phyloP scores from a whole-genome alignment of 148 eudicot species.

The Camellia granthamiana region DNA sequence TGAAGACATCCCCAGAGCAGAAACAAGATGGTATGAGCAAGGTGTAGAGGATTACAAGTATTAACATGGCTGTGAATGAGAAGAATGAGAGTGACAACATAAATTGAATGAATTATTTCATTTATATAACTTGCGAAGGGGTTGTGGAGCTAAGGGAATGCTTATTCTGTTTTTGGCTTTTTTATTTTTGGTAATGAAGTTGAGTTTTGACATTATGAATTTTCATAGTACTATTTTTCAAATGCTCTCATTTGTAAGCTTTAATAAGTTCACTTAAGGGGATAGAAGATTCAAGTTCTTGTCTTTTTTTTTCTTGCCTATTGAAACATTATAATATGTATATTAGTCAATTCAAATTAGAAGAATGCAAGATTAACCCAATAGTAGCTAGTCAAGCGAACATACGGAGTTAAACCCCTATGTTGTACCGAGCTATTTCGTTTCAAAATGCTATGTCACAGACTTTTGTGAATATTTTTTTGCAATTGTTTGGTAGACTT shows the following conservation, averaged over 20 bases:
- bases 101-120: not conserved
- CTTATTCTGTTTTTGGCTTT: not conserved
- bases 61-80: constrained; percentile 18
- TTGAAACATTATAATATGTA: too few relatives aligned
- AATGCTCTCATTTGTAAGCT: not conserved
- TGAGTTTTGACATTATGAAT: too few relatives aligned
- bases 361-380: too few relatives aligned
- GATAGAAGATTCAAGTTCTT: not conserved
- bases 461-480: too few relatives aligned
- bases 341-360: too few relatives aligned
- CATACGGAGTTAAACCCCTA: too few relatives aligned
- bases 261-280: too few relatives aligned
- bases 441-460: too few relatives aligned
- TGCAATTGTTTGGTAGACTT: too few relatives aligned
- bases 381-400: too few relatives aligned
- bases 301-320: constrained; percentile 1
- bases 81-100: not conserved
- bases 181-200: too few relatives aligned
- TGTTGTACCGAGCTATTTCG: too few relatives aligned
- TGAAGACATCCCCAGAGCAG: not conserved
- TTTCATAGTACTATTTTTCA: not conserved
- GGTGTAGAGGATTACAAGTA: constrained; percentile 21
- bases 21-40: constrained; percentile 18
- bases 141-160: not conserved
- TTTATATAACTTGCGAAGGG: not conserved